Base-by-base conservation (phyloP, 169 alveolate species). In the Haemoproteus tartakovskyi region DNA sequence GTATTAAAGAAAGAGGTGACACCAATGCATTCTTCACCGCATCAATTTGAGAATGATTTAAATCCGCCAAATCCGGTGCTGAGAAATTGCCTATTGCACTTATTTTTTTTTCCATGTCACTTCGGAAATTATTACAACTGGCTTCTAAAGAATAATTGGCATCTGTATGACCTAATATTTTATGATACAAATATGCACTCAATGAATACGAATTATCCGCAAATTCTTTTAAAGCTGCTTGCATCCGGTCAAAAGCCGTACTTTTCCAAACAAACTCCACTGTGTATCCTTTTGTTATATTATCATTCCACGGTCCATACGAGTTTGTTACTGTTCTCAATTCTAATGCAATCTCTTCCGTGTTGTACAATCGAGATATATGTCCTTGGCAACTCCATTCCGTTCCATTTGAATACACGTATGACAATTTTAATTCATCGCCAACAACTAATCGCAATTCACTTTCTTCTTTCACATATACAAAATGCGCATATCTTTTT, bases 251-350 rank as follows among this genome's bases (percentile, higher is more conserved):
- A 62, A 94, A 95, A 14, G 97, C 89, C 5, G 98, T 96, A 21
- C 97, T 90, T 62, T 94, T 95, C 98, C 99, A 96, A 0, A 95
- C 94, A 67, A 93, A 91, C 78, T 94, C 97, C 5, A 94, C 93
- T 48, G 93, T 86, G 63, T 85, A 94, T 26, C 92, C 94, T 0
- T 29, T 50, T 8, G 80, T 78, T 30, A 91, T 43, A 41, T 63
- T 63, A 33, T 47, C 37, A 16, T 60, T 62, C 91, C 91, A 87
- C 9, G 91, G 89, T 2, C 85, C 83, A 43, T 37, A 89, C 40
- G 89, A 90, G 89, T 43, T 91, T 63, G 19, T 80, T 45, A 29
- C 85, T 59, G 37, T 79, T 43, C 92, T 87, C 24, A 90, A 91
- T 63, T 89, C 95, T 22, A 92, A 63, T 45, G 87, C 90, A 0